phyloP scores from a whole-genome alignment of 129 eudicot genomes.

The Helichrysum umbraculigerum region DNA sequence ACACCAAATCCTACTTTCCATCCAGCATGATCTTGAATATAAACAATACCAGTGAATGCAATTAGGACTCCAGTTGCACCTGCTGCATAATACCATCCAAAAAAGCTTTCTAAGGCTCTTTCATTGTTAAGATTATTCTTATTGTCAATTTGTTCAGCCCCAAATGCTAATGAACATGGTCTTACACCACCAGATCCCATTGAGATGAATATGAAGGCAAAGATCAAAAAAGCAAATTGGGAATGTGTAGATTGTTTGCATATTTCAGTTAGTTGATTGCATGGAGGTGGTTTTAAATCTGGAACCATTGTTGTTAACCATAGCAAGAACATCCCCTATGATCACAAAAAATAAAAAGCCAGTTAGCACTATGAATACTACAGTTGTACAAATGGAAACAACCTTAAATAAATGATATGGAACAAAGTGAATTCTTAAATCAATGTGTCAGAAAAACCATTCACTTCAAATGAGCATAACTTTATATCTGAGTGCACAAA shows the following conservation, averaged over 20 bases:
- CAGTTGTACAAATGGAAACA: background rate
- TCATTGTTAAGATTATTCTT: slow-evolving; percentile 46
- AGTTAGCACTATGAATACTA: too few relatives aligned
- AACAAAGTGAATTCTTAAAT: background rate
- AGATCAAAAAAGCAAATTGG: slow-evolving; percentile 49
- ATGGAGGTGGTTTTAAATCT: slow-evolving; percentile 58
- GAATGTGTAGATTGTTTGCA: slow-evolving; percentile 58
- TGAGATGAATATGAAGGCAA: slow-evolving; percentile 70
- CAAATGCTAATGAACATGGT: slow-evolving; percentile 84
- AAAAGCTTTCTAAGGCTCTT: slow-evolving; percentile 62
- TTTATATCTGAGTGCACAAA: too few relatives aligned
- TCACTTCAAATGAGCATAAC: background rate
- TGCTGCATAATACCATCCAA: slow-evolving; percentile 79
- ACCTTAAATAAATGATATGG: too few relatives aligned
- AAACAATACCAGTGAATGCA: slow-evolving; percentile 74
- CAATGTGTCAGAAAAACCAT: too few relatives aligned
- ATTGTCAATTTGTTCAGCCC: slow-evolving; percentile 73
- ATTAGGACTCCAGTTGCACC: slow-evolving; percentile 54
- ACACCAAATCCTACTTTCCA: slow-evolving; percentile 84
- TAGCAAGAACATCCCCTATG: slow-evolving; percentile 66
- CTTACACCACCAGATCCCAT: slow-evolving; percentile 92
- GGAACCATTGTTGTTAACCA: slow-evolving; percentile 86
- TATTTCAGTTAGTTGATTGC: slow-evolving; percentile 39
- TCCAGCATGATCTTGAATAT: slow-evolving; percentile 81
- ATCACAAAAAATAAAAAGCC: background rate